phyloP scores from a whole-genome alignment of 169 alveolate genomes.

The Eimeria zaria region DNA sequence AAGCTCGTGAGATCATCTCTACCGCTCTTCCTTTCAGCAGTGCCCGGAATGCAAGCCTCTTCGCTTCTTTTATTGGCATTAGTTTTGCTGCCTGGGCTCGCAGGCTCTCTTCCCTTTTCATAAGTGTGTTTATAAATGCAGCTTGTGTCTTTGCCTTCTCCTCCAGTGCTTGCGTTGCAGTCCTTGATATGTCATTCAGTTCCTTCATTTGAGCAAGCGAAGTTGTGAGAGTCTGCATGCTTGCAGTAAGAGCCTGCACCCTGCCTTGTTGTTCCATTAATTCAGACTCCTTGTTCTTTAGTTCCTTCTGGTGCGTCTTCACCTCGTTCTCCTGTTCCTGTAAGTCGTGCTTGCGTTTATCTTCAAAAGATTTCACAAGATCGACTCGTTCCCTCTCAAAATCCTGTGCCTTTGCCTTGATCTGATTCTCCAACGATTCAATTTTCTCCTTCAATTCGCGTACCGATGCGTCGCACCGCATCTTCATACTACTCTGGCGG shows the following conservation, averaged over 20 bases:
- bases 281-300: constrained; percentile 38
- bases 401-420: constrained; percentile 3
- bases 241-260: constrained; percentile 76
- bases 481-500: constrained; percentile 66
- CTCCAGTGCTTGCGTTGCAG: constrained; percentile 85
- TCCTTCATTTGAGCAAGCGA: constrained; percentile 82
- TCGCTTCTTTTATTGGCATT: constrained; percentile 81
- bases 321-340: constrained; percentile 43
- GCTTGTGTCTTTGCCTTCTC: constrained; percentile 74
- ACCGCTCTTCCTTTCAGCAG: constrained; percentile 84
- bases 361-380: constrained; percentile 37
- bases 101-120: constrained; percentile 40
- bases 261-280: constrained; percentile 68
- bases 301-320: constrained; percentile 41
- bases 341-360: constrained; percentile 22
- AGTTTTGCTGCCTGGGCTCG: constrained; percentile 57
- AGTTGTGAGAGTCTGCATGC: constrained; percentile 78
- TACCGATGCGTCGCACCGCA: constrained; percentile 73
- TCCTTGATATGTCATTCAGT: constrained; percentile 75
- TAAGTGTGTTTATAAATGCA: constrained; percentile 44
- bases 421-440: constrained; percentile 26
- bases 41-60: constrained; percentile 84
- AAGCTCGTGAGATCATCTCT: constrained; percentile 61
- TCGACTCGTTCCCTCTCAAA: constrained; percentile 27
- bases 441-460: constrained; percentile 54